Evolutionary conservation across 352 stramenopile species (phyloP), one percentile per base, ranked within the genome.

Genomic region (Globisporangium spinosum): DNA sequence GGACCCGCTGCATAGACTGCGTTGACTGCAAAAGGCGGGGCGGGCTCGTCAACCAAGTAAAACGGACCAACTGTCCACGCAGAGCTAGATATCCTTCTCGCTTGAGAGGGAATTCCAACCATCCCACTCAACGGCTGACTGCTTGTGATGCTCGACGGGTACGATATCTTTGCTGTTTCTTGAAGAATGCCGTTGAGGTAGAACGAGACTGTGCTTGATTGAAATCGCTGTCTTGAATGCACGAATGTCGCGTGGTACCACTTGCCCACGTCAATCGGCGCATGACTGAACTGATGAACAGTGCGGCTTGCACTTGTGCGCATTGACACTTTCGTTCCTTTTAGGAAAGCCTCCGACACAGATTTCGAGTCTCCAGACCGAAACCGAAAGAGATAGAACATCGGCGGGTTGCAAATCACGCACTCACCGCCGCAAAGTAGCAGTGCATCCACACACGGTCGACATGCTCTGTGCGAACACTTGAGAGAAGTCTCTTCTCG

Each of bases 361-460:
- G 81, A 91, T 55, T 90, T 90, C 17, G 76, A 74, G 58, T 93
- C 85, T 17, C 80, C 70, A 8, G 85, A 93, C 1, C 85, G 82
- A 73, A 90, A 85, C 23, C 85, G 76, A 45, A 85, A 91, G 13
- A 93, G 59, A 62, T 88, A 91, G 61, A 93, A 89, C 59, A 80
- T 89, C 2, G 85, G 85, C 9, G 82, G 77, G 49, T 93, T 93
- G 66, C 85, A 93, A 51, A 90, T 77, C 8, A 85, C 76, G 47
- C 85, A 93, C 55, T 90, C 85, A 1, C 82, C 85, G 6, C 83
- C 81, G 60, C 62, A 77, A 56, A 77, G 84, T 0, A 79, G 25
- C 22, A 93, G 70, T 12, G 80, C 79, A 35, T 93, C 82, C 25
- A 80, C 70, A 32, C 85, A 93, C 4, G 70, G 74, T 29, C 77